Evolutionary conservation across 2,329 filamentous ascomycete species (phyloP).

Genomic region (Aspergillus ustus): DNA sequence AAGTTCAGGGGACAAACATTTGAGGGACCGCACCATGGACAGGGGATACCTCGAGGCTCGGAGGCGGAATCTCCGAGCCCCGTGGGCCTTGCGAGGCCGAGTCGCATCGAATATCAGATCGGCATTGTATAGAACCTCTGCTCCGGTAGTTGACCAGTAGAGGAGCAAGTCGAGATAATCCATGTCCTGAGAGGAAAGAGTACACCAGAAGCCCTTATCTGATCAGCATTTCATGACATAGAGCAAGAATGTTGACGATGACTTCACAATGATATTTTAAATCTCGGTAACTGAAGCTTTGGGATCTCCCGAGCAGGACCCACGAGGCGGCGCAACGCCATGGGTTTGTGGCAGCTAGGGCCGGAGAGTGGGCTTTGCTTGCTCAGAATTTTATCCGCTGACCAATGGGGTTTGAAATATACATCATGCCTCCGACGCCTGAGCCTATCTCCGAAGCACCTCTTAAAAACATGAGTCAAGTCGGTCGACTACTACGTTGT

Average conservation of each 20-base stretch:
- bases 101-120: background rate
- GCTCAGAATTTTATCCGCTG: background rate
- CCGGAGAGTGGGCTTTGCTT: background rate
- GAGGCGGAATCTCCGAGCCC: background rate
- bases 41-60: background rate
- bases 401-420: background rate
- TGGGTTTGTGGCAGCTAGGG: background rate
- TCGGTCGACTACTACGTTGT: background rate
- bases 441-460: background rate
- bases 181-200: background rate
- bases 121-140: background rate
- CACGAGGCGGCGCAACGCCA: background rate
- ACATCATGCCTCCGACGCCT: background rate
- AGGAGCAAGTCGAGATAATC: background rate
- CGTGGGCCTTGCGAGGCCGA: background rate
- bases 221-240: background rate
- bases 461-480: background rate
- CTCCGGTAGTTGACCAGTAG: background rate
- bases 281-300: conserved; percentile 10
- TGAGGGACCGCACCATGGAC: background rate
- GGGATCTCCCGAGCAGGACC: conserved; percentile 7
- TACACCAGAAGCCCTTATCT: background rate
- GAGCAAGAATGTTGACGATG: background rate
- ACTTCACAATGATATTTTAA: background rate
- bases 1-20: background rate